Percentiles rank a stretch among this genome's conserved stretches.
Evolutionary conservation across 495 filamentous ascomycete species (phyloP).

Genomic region (Friedmanniomyces endolithicus): DNA sequence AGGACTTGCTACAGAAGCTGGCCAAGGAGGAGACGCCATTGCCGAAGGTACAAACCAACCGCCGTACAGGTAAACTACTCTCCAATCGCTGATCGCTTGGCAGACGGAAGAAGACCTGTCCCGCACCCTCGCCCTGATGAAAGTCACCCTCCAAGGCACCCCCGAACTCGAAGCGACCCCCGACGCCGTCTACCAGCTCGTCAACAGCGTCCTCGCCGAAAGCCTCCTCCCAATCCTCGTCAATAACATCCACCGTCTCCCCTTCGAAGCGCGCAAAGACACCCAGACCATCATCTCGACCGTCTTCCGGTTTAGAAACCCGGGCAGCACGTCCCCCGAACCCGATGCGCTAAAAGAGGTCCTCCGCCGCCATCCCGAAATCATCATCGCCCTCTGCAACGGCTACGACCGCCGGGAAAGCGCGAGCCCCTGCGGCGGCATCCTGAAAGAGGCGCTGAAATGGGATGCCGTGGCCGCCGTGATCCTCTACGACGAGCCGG

Average conservation of each 20-base stretch:
- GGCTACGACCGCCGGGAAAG: conserved; percentile 85
- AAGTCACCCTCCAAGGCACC: conserved; percentile 32
- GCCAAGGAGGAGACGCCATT: conserved; percentile 25
- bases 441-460: conserved; percentile 84
- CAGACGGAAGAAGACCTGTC: conserved; percentile 32
- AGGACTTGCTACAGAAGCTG: conserved; percentile 42
- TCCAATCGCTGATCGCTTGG: background rate
- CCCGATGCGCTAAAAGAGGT: conserved; percentile 77
- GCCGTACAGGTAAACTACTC: background rate
- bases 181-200: conserved; percentile 69
- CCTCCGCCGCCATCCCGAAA: conserved; percentile 69
- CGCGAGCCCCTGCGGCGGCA: conserved; percentile 81
- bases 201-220: conserved; percentile 70
- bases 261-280: conserved; percentile 90
- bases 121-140: conserved; percentile 32
- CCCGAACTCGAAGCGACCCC: conserved; percentile 75
- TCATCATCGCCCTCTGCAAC: conserved; percentile 74
- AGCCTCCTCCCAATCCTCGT: conserved; percentile 77
- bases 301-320: conserved; percentile 67
- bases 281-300: conserved; percentile 82
- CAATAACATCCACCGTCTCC: conserved; percentile 61
- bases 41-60: conserved; percentile 22
- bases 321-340: conserved; percentile 43
- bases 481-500: conserved; percentile 81
- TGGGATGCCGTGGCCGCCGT: conserved; percentile 78